Conservation (phyloP, 2,329 filamentous ascomycete species). For the Chaetomium sp. region DNA sequence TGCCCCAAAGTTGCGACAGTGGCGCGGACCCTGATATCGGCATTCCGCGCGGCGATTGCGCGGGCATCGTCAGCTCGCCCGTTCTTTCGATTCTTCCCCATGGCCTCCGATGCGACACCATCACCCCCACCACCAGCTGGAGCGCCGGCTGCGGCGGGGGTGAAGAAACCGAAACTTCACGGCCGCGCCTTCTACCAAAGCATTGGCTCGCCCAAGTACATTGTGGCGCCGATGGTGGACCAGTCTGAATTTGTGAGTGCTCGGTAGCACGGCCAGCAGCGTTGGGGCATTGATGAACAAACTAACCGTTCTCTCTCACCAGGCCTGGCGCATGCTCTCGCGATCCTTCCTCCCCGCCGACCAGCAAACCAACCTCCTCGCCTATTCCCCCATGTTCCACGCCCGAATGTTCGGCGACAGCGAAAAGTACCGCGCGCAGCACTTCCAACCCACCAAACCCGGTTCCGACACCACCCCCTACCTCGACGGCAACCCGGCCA, state of each 20-base stretch:
- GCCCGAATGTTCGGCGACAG: constrained; percentile 79
- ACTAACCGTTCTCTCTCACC: neutral
- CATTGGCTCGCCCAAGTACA: constrained; percentile 82
- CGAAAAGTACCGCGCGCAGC: constrained; percentile 65
- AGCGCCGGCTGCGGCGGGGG: constrained; percentile 4
- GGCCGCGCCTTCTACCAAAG: constrained; percentile 92
- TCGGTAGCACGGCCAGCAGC: too few species aligned
- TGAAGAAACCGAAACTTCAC: constrained; percentile 53
- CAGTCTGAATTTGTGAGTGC: constrained; percentile 87
- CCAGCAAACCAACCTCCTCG: constrained; percentile 61
- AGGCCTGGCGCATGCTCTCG: constrained; percentile 97
- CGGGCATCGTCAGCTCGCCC: constrained; percentile 1
- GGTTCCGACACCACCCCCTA: constrained; percentile 35
- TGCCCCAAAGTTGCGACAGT: neutral
- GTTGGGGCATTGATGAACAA: too few species aligned
- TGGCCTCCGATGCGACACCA: constrained; percentile 15
- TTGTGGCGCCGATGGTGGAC: constrained; percentile 96
- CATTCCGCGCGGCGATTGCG: constrained; percentile 10
- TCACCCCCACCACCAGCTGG: constrained; percentile 3
- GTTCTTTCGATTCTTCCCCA: neutral
- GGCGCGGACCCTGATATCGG: constrained; percentile 6
- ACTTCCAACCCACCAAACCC: constrained; percentile 65
- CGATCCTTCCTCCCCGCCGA: constrained; percentile 76
- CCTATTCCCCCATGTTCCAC: constrained; percentile 95
- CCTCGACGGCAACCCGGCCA: constrained; percentile 78